Percentiles rank a stretch among this genome's conserved stretches.
These are phyloP conservation scores for Sugiyamaella neomexicana DNA, from an alignment of 1,139 yeast genomes.

Conservation along the genomic window DNA sequence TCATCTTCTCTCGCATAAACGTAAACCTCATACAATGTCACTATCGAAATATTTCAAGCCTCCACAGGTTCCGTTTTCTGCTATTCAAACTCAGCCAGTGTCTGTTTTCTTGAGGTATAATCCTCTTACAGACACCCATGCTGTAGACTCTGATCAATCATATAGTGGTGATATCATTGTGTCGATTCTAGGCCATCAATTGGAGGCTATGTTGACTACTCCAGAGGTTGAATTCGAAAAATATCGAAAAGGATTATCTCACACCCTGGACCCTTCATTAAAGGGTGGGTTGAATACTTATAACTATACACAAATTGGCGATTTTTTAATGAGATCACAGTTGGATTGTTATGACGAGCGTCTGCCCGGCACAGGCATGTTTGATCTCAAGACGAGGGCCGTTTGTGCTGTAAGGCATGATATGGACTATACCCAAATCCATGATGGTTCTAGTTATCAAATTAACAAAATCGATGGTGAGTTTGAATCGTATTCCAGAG, in stretches of 20 bases:
- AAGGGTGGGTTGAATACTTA: slow-evolving; percentile 42
- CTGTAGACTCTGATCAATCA: slow-evolving; percentile 72
- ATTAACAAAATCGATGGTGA: slow-evolving; percentile 60
- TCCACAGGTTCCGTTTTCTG: slow-evolving; percentile 35
- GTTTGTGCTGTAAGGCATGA: slow-evolving; percentile 84
- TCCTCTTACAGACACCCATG: slow-evolving; percentile 46
- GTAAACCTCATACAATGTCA: slow-evolving; percentile 49
- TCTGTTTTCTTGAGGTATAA: slow-evolving; percentile 46
- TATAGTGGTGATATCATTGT: slow-evolving; percentile 68
- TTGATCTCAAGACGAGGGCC: slow-evolving; percentile 91
- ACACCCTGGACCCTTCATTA: slow-evolving; percentile 7
- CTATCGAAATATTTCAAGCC: slow-evolving; percentile 49
- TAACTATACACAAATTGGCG: slow-evolving; percentile 70
- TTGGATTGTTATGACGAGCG: slow-evolving; percentile 77
- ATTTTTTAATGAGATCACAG: slow-evolving; percentile 83
- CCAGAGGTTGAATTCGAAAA: slow-evolving; percentile 50
- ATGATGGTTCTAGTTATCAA: slow-evolving; percentile 63
- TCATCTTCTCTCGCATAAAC: slow-evolving; percentile 59
- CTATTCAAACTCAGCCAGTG: slow-evolving; percentile 46
- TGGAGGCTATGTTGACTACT: slow-evolving; percentile 72
- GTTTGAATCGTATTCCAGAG: slow-evolving; percentile 78
- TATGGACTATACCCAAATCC: slow-evolving; percentile 58
- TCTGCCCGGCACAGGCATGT: slow-evolving; percentile 87
- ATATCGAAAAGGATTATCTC: slow-evolving; percentile 29
- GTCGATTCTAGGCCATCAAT: slow-evolving; percentile 74